Evolutionary conservation across 306 rosid genomes (phyloP).

Genomic region (Mimosa bimucronata): DNA sequence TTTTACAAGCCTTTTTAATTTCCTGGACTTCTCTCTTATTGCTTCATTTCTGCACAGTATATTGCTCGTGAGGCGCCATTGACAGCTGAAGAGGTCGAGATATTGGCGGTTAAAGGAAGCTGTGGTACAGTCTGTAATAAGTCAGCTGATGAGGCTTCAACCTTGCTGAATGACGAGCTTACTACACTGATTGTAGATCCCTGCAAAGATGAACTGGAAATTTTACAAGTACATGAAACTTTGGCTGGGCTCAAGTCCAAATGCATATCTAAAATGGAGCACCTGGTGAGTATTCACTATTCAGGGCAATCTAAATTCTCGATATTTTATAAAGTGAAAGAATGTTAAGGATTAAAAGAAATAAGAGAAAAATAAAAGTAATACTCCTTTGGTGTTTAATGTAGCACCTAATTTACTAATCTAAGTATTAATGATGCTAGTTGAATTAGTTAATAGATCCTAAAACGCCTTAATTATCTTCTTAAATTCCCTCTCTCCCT

Average conservation of each 20-base stretch:
- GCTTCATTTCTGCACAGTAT: conserved; percentile 52
- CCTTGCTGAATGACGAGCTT: conserved; percentile 36
- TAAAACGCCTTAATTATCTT: too few species aligned
- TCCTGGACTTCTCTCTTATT: neutral
- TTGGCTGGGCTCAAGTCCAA: conserved; percentile 67
- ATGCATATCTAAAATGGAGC: conserved; percentile 58
- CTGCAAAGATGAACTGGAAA: conserved; percentile 60
- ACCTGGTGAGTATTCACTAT: conserved; percentile 67
- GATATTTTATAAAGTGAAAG: neutral
- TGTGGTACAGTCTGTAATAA: conserved; percentile 34
- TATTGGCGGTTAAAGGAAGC: conserved; percentile 62
- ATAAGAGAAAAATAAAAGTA: too few species aligned
- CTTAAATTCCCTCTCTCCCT: too few species aligned
- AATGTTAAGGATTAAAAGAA: neutral
- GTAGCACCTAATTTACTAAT: too few species aligned
- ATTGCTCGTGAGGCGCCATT: conserved; percentile 65
- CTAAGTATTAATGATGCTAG: too few species aligned
- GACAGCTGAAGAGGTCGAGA: conserved; percentile 71
- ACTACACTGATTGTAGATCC: conserved; percentile 53
- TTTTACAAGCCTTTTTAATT: neutral
- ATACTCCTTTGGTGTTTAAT: too few species aligned
- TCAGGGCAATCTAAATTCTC: neutral
- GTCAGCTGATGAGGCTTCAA: conserved; percentile 35
- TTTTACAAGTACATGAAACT: conserved; percentile 67
- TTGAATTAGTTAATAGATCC: too few species aligned